Evolutionary conservation across 768 basidiomycete species (phyloP).

Genomic region (Pleurotus giganteus): DNA sequence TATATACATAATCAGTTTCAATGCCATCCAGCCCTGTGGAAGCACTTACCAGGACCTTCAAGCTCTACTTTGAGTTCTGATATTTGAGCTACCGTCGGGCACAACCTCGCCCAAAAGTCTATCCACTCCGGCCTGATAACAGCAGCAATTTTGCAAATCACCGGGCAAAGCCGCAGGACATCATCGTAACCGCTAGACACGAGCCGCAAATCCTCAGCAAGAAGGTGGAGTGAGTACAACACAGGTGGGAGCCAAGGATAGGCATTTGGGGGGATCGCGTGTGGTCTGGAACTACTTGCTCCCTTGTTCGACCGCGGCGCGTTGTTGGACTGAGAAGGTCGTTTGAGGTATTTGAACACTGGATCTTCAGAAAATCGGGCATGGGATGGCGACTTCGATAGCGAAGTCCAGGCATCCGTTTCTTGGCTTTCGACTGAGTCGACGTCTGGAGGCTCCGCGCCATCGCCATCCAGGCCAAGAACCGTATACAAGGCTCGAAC

Average conservation of each 20-base stretch:
- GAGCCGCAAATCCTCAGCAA: conserved; percentile 70
- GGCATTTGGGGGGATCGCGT: conserved; percentile 25
- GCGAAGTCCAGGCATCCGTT: conserved; percentile 43
- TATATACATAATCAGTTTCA: neutral
- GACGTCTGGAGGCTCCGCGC: neutral
- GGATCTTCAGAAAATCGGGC: conserved; percentile 58
- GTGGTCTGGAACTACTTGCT: conserved; percentile 19
- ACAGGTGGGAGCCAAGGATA: conserved; percentile 53
- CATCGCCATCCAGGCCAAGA: conserved; percentile 36
- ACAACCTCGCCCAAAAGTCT: conserved; percentile 88
- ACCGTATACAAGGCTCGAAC: conserved; percentile 46
- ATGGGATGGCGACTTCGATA: conserved; percentile 43
- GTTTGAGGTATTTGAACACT: conserved; percentile 43
- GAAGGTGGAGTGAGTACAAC: conserved; percentile 73
- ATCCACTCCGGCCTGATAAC: conserved; percentile 81
- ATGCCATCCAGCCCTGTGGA: neutral
- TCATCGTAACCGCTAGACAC: conserved; percentile 53
- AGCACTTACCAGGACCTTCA: conserved; percentile 5
- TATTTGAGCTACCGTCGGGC: conserved; percentile 60
- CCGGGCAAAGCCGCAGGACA: conserved; percentile 54
- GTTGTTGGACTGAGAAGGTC: conserved; percentile 19
- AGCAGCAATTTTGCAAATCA: conserved; percentile 62
- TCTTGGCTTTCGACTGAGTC: neutral
- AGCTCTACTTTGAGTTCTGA: conserved; percentile 47
- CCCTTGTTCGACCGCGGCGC: neutral